These are phyloP conservation scores for Actinomortierella wolfii DNA, from an alignment of 371 early-diverging fungal genomes.

Conservation along the genomic window DNA sequence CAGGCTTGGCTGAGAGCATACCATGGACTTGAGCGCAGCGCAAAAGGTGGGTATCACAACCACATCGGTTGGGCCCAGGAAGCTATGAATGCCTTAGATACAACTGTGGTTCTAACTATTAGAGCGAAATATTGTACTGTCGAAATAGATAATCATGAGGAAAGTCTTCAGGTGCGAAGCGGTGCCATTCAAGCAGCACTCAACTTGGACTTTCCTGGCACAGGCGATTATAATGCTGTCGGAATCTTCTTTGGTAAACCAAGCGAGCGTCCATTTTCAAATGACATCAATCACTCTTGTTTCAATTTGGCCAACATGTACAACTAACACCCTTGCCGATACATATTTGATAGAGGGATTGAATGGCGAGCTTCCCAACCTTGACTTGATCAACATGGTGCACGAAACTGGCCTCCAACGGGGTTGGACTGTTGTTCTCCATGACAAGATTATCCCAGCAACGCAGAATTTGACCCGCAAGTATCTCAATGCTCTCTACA, in stretches of 20 bases:
- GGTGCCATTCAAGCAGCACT: slow-evolving; percentile 91
- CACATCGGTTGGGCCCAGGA: neutral
- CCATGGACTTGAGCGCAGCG: slow-evolving; percentile 64
- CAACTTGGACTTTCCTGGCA: slow-evolving; percentile 83
- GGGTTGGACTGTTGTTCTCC: slow-evolving; percentile 22
- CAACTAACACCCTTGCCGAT: neutral
- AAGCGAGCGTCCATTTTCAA: neutral
- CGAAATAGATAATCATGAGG: slow-evolving; percentile 24
- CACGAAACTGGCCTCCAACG: slow-evolving; percentile 53
- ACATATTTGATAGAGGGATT: slow-evolving; percentile 75
- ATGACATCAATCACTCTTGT: too few species aligned
- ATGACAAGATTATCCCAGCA: slow-evolving; percentile 32
- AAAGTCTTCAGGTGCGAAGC: slow-evolving; percentile 51
- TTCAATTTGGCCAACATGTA: too few species aligned
- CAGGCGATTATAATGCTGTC: slow-evolving; percentile 68
- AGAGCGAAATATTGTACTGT: neutral
- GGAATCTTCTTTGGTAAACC: slow-evolving; percentile 78
- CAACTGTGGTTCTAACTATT: slow-evolving; percentile 4
- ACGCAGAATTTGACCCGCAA: slow-evolving; percentile 42
- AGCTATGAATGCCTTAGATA: neutral
- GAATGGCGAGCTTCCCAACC: slow-evolving; percentile 92
- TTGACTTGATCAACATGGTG: slow-evolving; percentile 87
- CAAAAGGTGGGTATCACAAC: slow-evolving; percentile 26
- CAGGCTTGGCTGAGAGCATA: slow-evolving; percentile 93
- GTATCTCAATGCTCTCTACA: slow-evolving; percentile 52